Percentiles rank a stretch among this genome's conserved stretches.
These are phyloP conservation scores for Phytophthora cryptogea DNA, from an alignment of 352 stramenopile species.

Conservation along the genomic window DNA sequence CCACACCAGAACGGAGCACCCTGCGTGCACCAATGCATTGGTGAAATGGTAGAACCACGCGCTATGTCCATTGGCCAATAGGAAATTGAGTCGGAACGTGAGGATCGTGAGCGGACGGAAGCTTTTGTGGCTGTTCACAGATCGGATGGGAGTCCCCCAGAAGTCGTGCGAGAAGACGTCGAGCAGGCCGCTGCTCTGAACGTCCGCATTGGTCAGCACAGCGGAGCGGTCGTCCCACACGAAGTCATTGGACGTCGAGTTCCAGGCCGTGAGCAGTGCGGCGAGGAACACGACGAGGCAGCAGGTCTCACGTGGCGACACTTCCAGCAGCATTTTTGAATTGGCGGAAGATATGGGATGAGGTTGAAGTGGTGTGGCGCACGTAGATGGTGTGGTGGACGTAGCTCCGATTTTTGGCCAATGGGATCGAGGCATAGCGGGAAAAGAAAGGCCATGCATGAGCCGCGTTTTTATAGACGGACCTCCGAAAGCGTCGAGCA, in stretches of 20 bases:
- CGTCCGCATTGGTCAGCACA: constrained; percentile 68
- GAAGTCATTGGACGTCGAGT: constrained; percentile 65
- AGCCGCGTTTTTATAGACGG: constrained; percentile 35
- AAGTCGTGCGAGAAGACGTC: constrained; percentile 86
- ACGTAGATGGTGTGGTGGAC: constrained; percentile 1
- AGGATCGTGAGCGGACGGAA: constrained; percentile 85
- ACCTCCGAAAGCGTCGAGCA: not conserved
- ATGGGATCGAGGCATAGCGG: not conserved
- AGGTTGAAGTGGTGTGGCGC: constrained; percentile 8
- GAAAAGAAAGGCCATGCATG: constrained; percentile 9
- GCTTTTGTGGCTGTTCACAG: constrained; percentile 82
- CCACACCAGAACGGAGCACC: constrained; percentile 66
- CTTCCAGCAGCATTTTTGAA: constrained; percentile 25
- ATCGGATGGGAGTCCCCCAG: constrained; percentile 78
- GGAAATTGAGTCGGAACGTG: constrained; percentile 71
- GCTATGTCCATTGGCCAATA: constrained; percentile 50
- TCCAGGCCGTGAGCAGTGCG: constrained; percentile 57
- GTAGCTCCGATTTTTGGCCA: constrained; percentile 11
- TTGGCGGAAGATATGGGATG: constrained; percentile 1
- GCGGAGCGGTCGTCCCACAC: constrained; percentile 92
- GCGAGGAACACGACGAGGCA: constrained; percentile 31
- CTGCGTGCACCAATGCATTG: constrained; percentile 77
- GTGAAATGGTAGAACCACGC: constrained; percentile 66
- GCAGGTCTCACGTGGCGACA: constrained; percentile 15
- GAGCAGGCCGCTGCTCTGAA: constrained; percentile 36